phyloP scores from a whole-genome alignment of 1,284 basidiomycete genomes.

The Pseudozyma pruni region DNA sequence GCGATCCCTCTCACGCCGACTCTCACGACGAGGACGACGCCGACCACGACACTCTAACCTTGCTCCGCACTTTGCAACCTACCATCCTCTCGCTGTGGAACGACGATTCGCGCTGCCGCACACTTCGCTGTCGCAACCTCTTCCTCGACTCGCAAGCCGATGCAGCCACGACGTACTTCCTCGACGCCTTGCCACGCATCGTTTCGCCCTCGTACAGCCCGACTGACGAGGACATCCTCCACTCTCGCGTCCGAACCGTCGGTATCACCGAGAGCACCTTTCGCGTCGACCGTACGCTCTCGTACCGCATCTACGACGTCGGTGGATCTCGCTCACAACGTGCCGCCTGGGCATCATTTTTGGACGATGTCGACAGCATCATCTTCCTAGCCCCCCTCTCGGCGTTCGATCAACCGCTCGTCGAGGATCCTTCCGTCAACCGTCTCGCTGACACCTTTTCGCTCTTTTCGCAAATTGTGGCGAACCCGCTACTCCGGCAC shows the following conservation, averaged over 20 bases:
- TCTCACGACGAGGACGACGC: neutral
- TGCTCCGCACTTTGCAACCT: conserved; percentile 7
- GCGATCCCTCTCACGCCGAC: neutral
- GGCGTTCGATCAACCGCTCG: conserved; percentile 51
- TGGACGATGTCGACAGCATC: conserved; percentile 45
- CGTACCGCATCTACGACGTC: conserved; percentile 55
- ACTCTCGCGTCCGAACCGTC: conserved; percentile 54
- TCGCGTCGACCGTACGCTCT: conserved; percentile 24
- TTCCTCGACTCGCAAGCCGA: conserved; percentile 25
- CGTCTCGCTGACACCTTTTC: conserved; percentile 43
- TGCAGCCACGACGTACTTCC: conserved; percentile 37
- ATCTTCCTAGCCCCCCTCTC: conserved; percentile 59
- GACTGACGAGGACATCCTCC: conserved; percentile 52
- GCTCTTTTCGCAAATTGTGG: conserved; percentile 43
- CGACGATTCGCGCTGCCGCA: conserved; percentile 11
- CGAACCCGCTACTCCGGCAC: conserved; percentile 24
- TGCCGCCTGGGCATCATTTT: conserved; percentile 43
- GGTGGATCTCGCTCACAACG: conserved; percentile 48
- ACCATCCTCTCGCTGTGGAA: conserved; percentile 18
- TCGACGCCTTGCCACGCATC: conserved; percentile 44
- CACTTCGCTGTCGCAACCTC: conserved; percentile 18
- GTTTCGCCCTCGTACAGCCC: conserved; percentile 15
- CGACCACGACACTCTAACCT: neutral
- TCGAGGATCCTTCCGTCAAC: conserved; percentile 44
- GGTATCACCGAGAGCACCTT: conserved; percentile 50